Evolutionary conservation across 83 land plant species (phyloP), one percentile per base, ranked within the genome.

Genomic region (Thuja plicata): DNA sequence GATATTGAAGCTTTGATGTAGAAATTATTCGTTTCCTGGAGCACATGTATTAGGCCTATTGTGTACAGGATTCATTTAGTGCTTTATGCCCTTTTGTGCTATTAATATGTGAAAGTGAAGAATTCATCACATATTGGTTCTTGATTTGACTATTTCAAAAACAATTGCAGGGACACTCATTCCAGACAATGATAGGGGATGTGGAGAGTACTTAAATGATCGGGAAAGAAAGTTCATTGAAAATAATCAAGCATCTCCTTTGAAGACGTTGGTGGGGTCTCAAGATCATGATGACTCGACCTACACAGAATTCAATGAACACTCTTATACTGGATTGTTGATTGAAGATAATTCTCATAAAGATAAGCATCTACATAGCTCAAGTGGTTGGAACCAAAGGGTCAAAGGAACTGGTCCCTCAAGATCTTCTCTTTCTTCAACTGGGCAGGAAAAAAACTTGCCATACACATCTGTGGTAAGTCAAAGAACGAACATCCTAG

Each of bases 381-480:
- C 35, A 38, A 57, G 45, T 86, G 89, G 76, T 79, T 86, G 57
- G 87, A 43, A 82, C 40, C 89, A 71, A 71, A 66, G n/a, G 17
- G 92, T 92, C 73, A 90, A 83, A 86, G 92, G 73, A 66, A 89
- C 82, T 46, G 87, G 90, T 83, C 85, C 89, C n/a, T 60, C 91
- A 19, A 92, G 87, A 43, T 76, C 76, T 54, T 48, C 77, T 34
- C 54, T 80, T 85, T 91, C 94, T 43, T 84, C 96, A 34, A 34
- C 90, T 40, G 74, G 87, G 82, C 81, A 87, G 88, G 92, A 92
- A 16, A 92, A 95, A 43, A 92, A 91, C 90, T 91, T 87, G 86
- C 78, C 92, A 12, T 95, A 91, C 81, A 90, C 94, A 76, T 94
- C 96, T 52, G 19, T 86, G 91, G 96, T 95, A 90, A 50, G 90